A percentile compares a stretch with the other conserved stretches of the same genome.
Evolutionary conservation across 2,329 filamentous ascomycete genomes (phyloP).

Genomic region (Fusarium sambucinum): DNA sequence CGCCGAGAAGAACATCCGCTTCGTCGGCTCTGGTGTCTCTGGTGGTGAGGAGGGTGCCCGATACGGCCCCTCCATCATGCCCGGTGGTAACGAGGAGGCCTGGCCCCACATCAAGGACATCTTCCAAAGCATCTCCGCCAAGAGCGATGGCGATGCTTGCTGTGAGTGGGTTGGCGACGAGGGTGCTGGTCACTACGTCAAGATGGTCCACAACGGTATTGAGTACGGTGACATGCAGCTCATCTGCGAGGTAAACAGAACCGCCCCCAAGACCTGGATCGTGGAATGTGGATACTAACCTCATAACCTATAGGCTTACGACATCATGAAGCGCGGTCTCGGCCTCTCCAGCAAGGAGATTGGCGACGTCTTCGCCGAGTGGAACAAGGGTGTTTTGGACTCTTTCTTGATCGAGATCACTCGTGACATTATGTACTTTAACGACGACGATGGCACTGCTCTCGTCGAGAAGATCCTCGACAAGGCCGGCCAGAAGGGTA

Average conservation of each 20-base stretch:
- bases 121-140: constrained; percentile 97
- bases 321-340: constrained; percentile 99
- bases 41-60: constrained; percentile 99
- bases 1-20: constrained; percentile 86
- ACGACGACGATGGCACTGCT: constrained; percentile 90
- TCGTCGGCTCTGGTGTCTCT: constrained; percentile 97
- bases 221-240: constrained; percentile 99
- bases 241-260: constrained; percentile 86
- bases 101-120: constrained; percentile 99
- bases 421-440: constrained; percentile 97
- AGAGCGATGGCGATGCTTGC: constrained; percentile 97
- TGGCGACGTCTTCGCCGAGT: constrained; percentile 91
- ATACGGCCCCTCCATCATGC: constrained; percentile 98
- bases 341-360: constrained; percentile 93
- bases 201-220: constrained; percentile 99
- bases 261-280: neutral
- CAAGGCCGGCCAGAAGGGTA: constrained; percentile 98
- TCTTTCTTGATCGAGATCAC: constrained; percentile 99
- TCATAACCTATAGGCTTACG: constrained; percentile 80
- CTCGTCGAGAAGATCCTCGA: constrained; percentile 99
- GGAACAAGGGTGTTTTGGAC: constrained; percentile 99
- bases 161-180: constrained; percentile 99
- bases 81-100: constrained; percentile 96
- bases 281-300: constrained; percentile 33
- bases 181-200: constrained; percentile 99